Evolutionary conservation across 2,329 filamentous ascomycete genomes (phyloP).

Genomic region (Monosporascus sp.): DNA sequence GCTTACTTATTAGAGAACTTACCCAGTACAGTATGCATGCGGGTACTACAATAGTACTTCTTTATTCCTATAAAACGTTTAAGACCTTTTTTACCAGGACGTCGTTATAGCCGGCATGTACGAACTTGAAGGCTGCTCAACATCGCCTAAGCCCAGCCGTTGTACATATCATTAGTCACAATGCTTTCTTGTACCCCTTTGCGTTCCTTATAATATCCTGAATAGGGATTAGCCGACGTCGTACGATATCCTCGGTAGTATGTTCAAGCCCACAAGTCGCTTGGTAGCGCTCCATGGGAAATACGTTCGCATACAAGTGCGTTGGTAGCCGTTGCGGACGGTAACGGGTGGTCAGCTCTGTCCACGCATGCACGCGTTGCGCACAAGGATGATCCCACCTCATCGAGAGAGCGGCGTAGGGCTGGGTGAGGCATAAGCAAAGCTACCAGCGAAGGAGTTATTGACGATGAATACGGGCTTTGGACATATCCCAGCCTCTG

Average conservation of each 20-base stretch:
- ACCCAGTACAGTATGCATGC: too few species aligned
- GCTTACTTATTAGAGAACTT: too few species aligned
- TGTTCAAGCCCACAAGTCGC: conserved; percentile 39
- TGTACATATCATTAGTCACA: conserved; percentile 3
- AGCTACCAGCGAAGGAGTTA: conserved; percentile 45
- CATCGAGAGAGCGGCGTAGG: conserved; percentile 53
- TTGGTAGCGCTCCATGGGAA: background rate
- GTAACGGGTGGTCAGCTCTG: conserved; percentile 24
- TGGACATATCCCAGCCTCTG: conserved; percentile 17
- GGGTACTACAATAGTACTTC: conserved; percentile 13
- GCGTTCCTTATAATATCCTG: conserved; percentile 51
- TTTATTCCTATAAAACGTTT: conserved; percentile 35
- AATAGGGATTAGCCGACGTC: conserved; percentile 56
- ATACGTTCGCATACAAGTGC: conserved; percentile 42
- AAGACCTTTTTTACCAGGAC: conserved; percentile 35
- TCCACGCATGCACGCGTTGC: conserved; percentile 8
- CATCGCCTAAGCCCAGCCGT: conserved; percentile 19
- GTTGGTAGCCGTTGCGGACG: conserved; percentile 62
- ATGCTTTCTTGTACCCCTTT: background rate
- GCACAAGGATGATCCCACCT: conserved; percentile 35
- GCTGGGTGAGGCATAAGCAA: conserved; percentile 51
- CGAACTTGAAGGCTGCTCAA: conserved; percentile 36
- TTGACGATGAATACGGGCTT: conserved; percentile 50
- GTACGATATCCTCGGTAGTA: conserved; percentile 51
- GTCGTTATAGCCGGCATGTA: conserved; percentile 40